Percentiles rank a stretch among this genome's conserved stretches.
phyloP scores from a whole-genome alignment of 108 stramenopile species.

The Cylindrotheca fusiformis region DNA sequence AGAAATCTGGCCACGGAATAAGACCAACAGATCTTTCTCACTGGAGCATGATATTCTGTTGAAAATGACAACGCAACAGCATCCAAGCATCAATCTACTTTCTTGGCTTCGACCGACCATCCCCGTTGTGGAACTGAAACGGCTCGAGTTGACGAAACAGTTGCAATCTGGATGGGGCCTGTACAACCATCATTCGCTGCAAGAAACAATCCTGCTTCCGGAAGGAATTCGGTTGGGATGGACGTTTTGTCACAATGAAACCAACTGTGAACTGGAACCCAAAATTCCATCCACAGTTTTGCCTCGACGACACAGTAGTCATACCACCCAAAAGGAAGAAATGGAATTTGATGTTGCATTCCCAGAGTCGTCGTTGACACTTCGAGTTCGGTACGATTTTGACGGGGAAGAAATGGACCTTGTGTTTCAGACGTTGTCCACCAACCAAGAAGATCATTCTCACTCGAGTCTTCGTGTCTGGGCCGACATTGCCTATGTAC shows the following conservation, averaged over 20 bases:
- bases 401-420: not conserved
- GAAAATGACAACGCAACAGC: no score
- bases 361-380: not conserved
- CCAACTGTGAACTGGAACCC: not conserved
- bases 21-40: no score
- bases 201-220: slow-evolving; percentile 10
- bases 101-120: no score
- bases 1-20: not conserved
- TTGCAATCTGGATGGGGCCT: slow-evolving; percentile 5
- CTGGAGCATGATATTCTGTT: no score
- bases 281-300: not conserved
- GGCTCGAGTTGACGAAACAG: not conserved
- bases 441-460: not conserved
- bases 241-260: not conserved
- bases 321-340: not conserved
- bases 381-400: not conserved
- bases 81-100: no score
- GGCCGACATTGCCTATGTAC: not conserved
- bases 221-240: not conserved
- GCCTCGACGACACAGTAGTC: not conserved
- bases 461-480: not conserved
- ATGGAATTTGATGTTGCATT: not conserved
- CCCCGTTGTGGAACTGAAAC: not conserved
- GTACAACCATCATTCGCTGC: slow-evolving; percentile 6
- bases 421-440: not conserved